phyloP scores from a whole-genome alignment of 1,284 basidiomycete genomes.

The Xerocomus amazonicus region DNA sequence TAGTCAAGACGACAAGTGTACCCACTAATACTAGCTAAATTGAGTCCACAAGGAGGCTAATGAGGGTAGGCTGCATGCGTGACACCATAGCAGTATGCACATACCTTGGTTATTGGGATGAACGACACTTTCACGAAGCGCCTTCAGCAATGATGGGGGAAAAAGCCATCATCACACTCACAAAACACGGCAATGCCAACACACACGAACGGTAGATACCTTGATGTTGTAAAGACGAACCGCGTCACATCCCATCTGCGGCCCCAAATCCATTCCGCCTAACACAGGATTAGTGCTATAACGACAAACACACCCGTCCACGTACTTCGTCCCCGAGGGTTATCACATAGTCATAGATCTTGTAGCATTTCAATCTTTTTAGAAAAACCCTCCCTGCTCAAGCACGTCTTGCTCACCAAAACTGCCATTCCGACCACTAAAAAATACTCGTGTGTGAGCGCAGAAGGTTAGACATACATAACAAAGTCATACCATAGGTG shows the following conservation, averaged over 20 bases:
- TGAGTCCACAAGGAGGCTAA: neutral
- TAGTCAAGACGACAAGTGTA: neutral
- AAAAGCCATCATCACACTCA: neutral
- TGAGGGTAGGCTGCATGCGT: too few relatives aligned
- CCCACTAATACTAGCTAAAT: slow-evolving; percentile 4
- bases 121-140: slow-evolving; percentile 6
- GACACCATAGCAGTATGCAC: neutral
- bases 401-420: neutral
- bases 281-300: neutral
- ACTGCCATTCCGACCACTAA: neutral
- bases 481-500: neutral
- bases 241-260: slow-evolving; percentile 17
- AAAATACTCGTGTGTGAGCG: neutral
- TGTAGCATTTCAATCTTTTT: neutral
- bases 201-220: slow-evolving; percentile 22
- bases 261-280: slow-evolving; percentile 20
- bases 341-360: neutral
- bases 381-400: neutral
- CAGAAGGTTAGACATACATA: neutral
- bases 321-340: neutral
- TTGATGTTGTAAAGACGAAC: slow-evolving; percentile 14
- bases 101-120: slow-evolving; percentile 6
- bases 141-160: neutral
- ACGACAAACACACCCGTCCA: neutral
- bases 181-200: slow-evolving; percentile 13